These are phyloP conservation scores for Pterulicium gracile DNA, from an alignment of 1,284 basidiomycete genomes.

Conservation along the genomic window DNA sequence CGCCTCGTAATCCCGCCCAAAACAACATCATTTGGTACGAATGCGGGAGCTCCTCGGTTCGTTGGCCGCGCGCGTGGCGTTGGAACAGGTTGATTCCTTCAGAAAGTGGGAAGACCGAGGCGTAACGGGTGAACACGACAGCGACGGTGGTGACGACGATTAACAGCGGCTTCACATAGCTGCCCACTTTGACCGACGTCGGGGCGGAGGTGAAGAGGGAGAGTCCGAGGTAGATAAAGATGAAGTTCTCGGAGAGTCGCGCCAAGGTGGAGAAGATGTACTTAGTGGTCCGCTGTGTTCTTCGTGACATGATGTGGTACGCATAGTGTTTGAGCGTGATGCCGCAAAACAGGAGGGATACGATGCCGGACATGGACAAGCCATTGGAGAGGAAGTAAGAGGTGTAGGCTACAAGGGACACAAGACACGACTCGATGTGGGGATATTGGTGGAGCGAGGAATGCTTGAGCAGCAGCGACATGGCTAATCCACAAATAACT, in stretches of 20 bases:
- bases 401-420: conserved; percentile 91
- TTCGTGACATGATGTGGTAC: conserved; percentile 96
- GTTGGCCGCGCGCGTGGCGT: conserved; percentile 70
- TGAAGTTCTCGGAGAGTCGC: conserved; percentile 96
- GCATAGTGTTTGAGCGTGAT: conserved; percentile 99
- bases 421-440: conserved; percentile 89
- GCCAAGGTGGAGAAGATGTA: conserved; percentile 91
- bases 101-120: conserved; percentile 94
- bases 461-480: conserved; percentile 93
- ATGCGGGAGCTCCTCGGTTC: conserved; percentile 83
- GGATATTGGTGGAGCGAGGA: conserved; percentile 83
- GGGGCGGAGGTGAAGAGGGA: conserved; percentile 86
- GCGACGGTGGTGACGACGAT: conserved; percentile 85
- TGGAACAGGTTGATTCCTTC: conserved; percentile 92
- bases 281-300: conserved; percentile 92
- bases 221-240: conserved; percentile 98
- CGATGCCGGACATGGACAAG: conserved; percentile 91
- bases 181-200: conserved; percentile 58
- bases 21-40: conserved; percentile 99
- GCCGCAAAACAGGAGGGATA: conserved; percentile 96
- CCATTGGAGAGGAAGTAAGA: conserved; percentile 99
- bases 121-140: conserved; percentile 91
- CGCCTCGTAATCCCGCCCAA: conserved; percentile 95
- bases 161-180: conserved; percentile 93
- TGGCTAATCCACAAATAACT: conserved; percentile 80